A percentile compares a stretch with the other conserved stretches of the same genome.
Conservation (phyloP, 371 early-diverging fungal genomes). For the Mortierella sp. region DNA sequence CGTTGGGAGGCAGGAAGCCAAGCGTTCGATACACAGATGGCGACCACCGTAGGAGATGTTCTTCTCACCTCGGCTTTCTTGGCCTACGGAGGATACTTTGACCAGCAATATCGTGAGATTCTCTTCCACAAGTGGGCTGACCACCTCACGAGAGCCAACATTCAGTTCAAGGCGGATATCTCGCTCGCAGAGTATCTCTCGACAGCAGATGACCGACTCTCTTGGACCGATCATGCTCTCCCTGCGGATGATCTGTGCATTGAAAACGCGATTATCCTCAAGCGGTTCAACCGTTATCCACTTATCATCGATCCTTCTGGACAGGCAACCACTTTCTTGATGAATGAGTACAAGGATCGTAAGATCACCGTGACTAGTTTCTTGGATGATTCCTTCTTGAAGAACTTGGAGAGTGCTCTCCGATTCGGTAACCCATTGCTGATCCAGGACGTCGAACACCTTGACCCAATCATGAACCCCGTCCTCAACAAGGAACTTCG, state of each 20-base stretch:
- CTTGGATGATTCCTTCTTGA: slow-evolving; percentile 96
- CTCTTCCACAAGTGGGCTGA: slow-evolving; percentile 83
- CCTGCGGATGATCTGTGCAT: slow-evolving; percentile 94
- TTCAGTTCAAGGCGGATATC: slow-evolving; percentile 85
- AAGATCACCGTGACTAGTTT: slow-evolving; percentile 96
- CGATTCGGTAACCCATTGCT: slow-evolving; percentile 98
- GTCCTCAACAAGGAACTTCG: slow-evolving; percentile 96
- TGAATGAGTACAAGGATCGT: slow-evolving; percentile 86
- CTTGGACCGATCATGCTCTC: slow-evolving; percentile 90
- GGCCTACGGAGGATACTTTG: slow-evolving; percentile 97
- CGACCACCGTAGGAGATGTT: slow-evolving; percentile 98
- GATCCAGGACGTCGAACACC: slow-evolving; percentile 96
- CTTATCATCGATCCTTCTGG: slow-evolving; percentile 98
- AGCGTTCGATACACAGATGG: slow-evolving; percentile 96
- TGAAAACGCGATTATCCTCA: slow-evolving; percentile 97
- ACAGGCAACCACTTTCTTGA: slow-evolving; percentile 90
- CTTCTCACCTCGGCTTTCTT: slow-evolving; percentile 92
- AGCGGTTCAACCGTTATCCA: slow-evolving; percentile 95
- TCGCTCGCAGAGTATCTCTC: slow-evolving; percentile 93
- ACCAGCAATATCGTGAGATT: slow-evolving; percentile 92
- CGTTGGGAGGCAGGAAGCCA: slow-evolving; percentile 95
- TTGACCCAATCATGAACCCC: slow-evolving; percentile 97
- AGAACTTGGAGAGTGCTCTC: slow-evolving; percentile 96
- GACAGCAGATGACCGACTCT: slow-evolving; percentile 91
- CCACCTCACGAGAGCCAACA: slow-evolving; percentile 79